Conservation (phyloP, 2,329 filamentous ascomycete genomes). For the Botrytis squamosa region DNA sequence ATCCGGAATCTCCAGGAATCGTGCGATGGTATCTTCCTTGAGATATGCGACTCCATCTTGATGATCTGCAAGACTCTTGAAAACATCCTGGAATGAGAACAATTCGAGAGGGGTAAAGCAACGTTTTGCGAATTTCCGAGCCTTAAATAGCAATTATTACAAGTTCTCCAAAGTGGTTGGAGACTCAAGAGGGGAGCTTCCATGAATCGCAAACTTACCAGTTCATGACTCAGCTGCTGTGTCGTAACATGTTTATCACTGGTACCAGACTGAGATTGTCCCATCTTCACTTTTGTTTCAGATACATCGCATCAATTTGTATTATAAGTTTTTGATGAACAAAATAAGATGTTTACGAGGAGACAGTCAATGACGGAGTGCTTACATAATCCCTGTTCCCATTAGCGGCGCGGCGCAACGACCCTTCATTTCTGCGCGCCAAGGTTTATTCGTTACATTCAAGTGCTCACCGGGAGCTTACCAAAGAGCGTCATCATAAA, state of each 20-base stretch:
- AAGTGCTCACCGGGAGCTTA: background rate
- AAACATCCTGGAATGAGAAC: slow-evolving; percentile 72
- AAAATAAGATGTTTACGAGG: background rate
- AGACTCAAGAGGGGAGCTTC: slow-evolving; percentile 9
- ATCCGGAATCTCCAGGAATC: slow-evolving; percentile 73
- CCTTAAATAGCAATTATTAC: slow-evolving; percentile 43
- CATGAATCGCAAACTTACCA: slow-evolving; percentile 31
- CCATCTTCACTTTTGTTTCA: slow-evolving; percentile 33
- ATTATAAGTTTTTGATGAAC: background rate
- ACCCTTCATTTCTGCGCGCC: background rate
- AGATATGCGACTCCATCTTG: slow-evolving; percentile 63
- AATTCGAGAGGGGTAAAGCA: slow-evolving; percentile 71
- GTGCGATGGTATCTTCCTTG: slow-evolving; percentile 67
- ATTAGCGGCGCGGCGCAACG: background rate
- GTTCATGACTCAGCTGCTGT: slow-evolving; percentile 38
- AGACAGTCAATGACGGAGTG: background rate
- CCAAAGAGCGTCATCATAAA: background rate
- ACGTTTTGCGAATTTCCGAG: slow-evolving; percentile 63
- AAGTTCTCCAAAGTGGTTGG: background rate
- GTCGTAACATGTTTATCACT: slow-evolving; percentile 33
- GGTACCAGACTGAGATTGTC: slow-evolving; percentile 39
- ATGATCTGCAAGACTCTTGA: slow-evolving; percentile 65
- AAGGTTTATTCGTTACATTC: background rate
- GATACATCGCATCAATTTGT: background rate
- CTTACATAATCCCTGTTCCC: background rate